phyloP scores from a whole-genome alignment of 805 yeast genomes.

The Yarrowia hollandica region DNA sequence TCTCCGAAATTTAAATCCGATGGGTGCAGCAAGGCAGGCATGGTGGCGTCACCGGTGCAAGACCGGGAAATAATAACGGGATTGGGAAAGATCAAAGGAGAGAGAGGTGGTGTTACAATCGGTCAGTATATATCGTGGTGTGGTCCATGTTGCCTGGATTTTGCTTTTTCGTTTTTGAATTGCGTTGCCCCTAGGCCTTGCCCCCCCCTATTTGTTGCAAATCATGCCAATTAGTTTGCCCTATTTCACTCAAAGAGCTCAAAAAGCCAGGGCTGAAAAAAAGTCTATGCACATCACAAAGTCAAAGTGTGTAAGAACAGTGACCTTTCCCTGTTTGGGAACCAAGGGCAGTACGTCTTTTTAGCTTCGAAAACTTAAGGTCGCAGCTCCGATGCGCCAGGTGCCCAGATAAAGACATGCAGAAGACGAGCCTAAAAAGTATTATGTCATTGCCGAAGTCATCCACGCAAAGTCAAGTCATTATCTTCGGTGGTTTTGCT shows the following conservation, averaged over 20 bases:
- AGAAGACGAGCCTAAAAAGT: slow-evolving; percentile 3
- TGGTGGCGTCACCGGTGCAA: too few relatives aligned
- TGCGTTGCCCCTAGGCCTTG: too few relatives aligned
- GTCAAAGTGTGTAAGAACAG: too few relatives aligned
- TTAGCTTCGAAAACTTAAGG: not conserved
- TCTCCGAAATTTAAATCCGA: slow-evolving; percentile 6
- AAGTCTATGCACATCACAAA: not conserved
- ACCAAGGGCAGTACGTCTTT: not conserved
- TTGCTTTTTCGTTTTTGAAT: too few relatives aligned
- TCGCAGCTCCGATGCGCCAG: not conserved
- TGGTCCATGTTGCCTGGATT: too few relatives aligned
- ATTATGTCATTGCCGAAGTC: slow-evolving; percentile 26
- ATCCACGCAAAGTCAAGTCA: slow-evolving; percentile 10
- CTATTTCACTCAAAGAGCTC: not conserved
- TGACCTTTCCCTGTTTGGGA: not conserved
- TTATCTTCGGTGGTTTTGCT: not conserved
- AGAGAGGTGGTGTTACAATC: too few relatives aligned
- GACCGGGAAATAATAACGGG: too few relatives aligned
- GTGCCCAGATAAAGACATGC: slow-evolving; percentile 25
- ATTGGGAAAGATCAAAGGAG: too few relatives aligned
- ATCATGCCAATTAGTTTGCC: not conserved
- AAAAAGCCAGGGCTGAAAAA: slow-evolving; percentile 16
- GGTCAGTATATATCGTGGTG: too few relatives aligned
- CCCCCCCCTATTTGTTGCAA: too few relatives aligned
- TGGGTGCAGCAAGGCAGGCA: not conserved